These are phyloP conservation scores for Zancudomyces culisetae DNA, from an alignment of 371 early-diverging fungal species.

Conservation along the genomic window DNA sequence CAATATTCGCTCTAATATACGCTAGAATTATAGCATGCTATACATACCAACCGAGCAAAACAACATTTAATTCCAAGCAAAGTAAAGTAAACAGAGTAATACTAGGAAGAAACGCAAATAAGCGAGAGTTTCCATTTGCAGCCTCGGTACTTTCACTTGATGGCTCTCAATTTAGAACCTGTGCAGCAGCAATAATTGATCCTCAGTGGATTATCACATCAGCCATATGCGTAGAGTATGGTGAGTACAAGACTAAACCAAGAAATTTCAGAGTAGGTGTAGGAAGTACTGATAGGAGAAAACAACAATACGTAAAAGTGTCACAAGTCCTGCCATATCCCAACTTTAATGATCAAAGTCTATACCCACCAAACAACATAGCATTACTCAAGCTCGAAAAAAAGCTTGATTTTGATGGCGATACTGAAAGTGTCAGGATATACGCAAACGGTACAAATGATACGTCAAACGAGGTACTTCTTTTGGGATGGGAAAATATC, in stretches of 20 bases:
- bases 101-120: background rate
- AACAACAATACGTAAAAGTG: background rate
- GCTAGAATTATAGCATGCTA: too few species aligned
- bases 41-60: background rate
- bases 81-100: background rate
- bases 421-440: background rate
- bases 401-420: background rate
- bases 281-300: background rate
- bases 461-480: background rate
- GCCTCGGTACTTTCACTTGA: background rate
- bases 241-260: background rate
- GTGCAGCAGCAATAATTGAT: background rate
- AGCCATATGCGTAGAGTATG: background rate
- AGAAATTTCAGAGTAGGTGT: constrained; percentile 1
- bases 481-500: background rate
- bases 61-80: background rate
- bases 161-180: constrained; percentile 1
- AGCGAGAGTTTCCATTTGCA: background rate
- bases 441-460: background rate
- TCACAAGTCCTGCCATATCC: background rate
- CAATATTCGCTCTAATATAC: too few species aligned
- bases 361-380: background rate
- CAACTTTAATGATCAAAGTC: background rate
- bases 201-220: background rate
- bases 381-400: background rate